These are phyloP conservation scores for Bothriochloa decipiens DNA, from an alignment of 176 grass and related monocot species.

Conservation along the genomic window DNA sequence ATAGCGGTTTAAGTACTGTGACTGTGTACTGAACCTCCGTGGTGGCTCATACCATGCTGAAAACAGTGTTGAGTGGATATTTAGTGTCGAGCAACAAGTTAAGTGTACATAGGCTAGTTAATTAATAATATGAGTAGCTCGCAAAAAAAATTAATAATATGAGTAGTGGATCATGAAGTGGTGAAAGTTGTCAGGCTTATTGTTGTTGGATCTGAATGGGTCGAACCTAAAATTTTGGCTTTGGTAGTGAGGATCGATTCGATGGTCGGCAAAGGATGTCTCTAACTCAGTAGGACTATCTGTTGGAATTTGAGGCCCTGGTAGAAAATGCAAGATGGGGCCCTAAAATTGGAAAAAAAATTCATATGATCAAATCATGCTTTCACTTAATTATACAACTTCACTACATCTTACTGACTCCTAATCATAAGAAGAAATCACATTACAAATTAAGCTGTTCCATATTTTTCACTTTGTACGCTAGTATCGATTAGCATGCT, in stretches of 20 bases:
- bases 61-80: no score
- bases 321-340: neutral
- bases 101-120: neutral
- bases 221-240: neutral
- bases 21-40: neutral
- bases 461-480: neutral
- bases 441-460: neutral
- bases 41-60: neutral
- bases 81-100: neutral
- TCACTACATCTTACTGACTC: no score
- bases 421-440: neutral
- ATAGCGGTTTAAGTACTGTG: conserved; percentile 1
- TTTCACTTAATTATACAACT: no score
- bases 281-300: neutral
- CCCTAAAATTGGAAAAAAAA: neutral
- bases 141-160: neutral
- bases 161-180: neutral
- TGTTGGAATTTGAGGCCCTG: neutral
- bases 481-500: neutral
- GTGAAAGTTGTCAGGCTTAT: conserved; percentile 11
- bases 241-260: neutral
- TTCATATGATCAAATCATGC: neutral
- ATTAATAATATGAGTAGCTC: no score
- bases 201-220: neutral
- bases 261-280: no score